Percentiles rank a stretch among this genome's conserved stretches.
Conservation (phyloP, 345 rosid genomes). For the Bruguiera gymnorhiza region DNA sequence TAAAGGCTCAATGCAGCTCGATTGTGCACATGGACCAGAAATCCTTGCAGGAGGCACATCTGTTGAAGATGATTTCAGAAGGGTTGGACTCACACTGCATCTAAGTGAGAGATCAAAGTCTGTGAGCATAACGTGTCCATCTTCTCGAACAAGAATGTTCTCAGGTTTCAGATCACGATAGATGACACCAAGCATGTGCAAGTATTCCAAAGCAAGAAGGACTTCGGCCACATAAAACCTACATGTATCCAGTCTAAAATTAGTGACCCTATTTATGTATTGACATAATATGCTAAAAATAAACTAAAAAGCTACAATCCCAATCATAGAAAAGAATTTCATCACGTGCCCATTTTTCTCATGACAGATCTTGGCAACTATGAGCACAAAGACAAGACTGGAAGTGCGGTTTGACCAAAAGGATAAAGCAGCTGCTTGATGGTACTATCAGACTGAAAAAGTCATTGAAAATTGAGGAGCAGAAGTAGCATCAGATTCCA, state of each 20-base stretch:
- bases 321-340: constrained; percentile 4
- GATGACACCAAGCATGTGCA: constrained; percentile 95
- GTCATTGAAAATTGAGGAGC: not conserved
- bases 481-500: not conserved
- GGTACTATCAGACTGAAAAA: not conserved
- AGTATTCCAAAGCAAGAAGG: constrained; percentile 87
- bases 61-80: constrained; percentile 51
- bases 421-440: not conserved
- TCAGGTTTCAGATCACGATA: constrained; percentile 92
- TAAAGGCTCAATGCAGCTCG: constrained; percentile 72
- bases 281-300: no score
- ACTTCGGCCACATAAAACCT: constrained; percentile 95
- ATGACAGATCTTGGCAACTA: not conserved
- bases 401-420: constrained; percentile 1
- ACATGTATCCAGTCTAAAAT: constrained; percentile 11
- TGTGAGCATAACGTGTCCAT: constrained; percentile 97
- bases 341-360: constrained; percentile 7
- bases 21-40: constrained; percentile 63
- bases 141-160: constrained; percentile 92
- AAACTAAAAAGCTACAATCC: not conserved
- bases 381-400: not conserved
- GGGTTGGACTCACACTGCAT: constrained; percentile 84
- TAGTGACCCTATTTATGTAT: not conserved
- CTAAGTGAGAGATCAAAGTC: constrained; percentile 90
- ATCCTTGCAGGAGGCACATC: constrained; percentile 47